These are phyloP conservation scores for Trifolium fragiferum DNA, from an alignment of 306 rosid species.

Conservation along the genomic window DNA sequence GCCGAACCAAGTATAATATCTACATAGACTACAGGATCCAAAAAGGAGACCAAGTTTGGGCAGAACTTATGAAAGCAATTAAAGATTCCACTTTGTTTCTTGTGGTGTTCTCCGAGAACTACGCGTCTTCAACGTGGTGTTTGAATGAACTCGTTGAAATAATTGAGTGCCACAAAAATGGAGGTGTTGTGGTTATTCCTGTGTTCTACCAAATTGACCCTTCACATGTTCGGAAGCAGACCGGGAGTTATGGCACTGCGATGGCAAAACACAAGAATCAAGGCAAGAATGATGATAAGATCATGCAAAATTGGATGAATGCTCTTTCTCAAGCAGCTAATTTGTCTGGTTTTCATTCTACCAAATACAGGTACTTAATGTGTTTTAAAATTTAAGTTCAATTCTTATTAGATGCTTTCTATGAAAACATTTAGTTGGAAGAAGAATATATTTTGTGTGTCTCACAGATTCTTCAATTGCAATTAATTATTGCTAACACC, in stretches of 20 bases:
- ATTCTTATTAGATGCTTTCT: too few species aligned
- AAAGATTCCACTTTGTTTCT: not conserved
- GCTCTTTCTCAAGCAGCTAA: not conserved
- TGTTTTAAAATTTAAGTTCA: too few species aligned
- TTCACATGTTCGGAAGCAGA: not conserved
- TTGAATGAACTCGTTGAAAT: constrained; percentile 4
- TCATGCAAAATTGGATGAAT: constrained; percentile 20
- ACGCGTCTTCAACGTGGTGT: constrained; percentile 20
- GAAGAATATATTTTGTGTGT: too few species aligned
- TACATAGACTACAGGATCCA: not conserved
- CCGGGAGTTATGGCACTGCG: not conserved
- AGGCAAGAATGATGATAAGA: not conserved
- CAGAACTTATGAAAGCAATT: not conserved
- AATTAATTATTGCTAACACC: too few species aligned
- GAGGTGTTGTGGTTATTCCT: not conserved
- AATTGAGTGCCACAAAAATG: not conserved
- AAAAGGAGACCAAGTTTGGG: not conserved
- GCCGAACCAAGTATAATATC: not conserved
- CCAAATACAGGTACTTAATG: not conserved
- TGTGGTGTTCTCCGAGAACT: not conserved
- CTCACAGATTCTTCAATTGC: too few species aligned
- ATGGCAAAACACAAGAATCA: not conserved
- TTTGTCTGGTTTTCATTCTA: constrained; percentile 19
- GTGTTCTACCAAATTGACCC: not conserved
- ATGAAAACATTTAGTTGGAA: too few species aligned